Conservation (phyloP, 2,329 filamentous ascomycete species). For the Talaromyces marneffei region DNA sequence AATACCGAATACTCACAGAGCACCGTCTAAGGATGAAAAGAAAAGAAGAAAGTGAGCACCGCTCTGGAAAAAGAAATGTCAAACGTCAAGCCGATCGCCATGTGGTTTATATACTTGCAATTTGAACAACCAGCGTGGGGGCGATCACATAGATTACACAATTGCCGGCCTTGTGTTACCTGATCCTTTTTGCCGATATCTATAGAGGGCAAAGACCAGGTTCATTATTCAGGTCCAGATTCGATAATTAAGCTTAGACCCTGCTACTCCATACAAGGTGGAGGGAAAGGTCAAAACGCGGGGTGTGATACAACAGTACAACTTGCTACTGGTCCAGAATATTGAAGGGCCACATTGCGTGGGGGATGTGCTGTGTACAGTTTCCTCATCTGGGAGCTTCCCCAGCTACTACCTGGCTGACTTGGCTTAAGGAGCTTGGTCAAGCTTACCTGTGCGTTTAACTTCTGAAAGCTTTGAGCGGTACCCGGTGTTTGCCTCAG, state of each 20-base stretch:
- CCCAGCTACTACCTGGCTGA: neutral
- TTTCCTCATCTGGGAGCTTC: neutral
- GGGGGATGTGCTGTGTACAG: neutral
- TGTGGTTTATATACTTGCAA: constrained; percentile 1
- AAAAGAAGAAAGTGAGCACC: neutral
- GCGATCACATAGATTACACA: neutral
- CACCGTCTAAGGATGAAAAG: neutral
- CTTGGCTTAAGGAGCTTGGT: neutral
- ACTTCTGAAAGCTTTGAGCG: neutral
- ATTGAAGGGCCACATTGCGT: neutral
- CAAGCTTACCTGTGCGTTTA: neutral
- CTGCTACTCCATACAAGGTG: neutral
- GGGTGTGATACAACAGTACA: neutral
- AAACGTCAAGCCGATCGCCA: neutral
- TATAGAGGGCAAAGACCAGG: neutral
- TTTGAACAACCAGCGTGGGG: neutral
- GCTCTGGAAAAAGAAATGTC: neutral
- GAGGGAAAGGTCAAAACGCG: constrained; percentile 4
- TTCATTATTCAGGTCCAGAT: neutral
- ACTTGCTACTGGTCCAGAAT: neutral
- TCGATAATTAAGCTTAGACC: neutral
- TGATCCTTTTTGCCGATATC: neutral
- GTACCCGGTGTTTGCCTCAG: neutral
- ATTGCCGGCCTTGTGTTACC: neutral
- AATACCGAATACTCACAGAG: neutral